Evolutionary conservation across 352 stramenopile genomes (phyloP).

Genomic region (Pythium apleroticum): DNA sequence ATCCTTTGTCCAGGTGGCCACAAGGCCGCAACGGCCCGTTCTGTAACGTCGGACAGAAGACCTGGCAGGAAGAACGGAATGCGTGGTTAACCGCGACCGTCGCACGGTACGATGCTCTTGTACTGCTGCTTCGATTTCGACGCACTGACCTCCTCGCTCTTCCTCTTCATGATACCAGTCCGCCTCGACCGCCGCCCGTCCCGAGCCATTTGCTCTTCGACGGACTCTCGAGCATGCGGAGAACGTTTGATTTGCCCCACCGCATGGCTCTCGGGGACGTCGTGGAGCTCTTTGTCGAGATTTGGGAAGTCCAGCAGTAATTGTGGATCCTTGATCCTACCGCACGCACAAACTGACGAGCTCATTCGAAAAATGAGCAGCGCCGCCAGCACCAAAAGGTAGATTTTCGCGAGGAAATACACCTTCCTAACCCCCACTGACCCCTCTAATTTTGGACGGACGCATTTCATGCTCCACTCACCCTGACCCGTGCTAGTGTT

Average conservation of each 20-base stretch:
- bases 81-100: conserved; percentile 73
- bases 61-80: conserved; percentile 73
- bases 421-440: neutral
- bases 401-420: conserved; percentile 4
- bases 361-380: neutral
- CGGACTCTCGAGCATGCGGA: conserved; percentile 80
- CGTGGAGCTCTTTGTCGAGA: conserved; percentile 86
- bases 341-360: neutral
- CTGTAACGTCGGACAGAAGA: conserved; percentile 74
- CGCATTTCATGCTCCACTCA: neutral
- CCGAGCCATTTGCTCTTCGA: conserved; percentile 80
- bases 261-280: conserved; percentile 83
- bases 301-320: conserved; percentile 87
- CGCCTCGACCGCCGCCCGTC: conserved; percentile 60
- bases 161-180: conserved; percentile 38
- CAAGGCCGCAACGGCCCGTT: conserved; percentile 87
- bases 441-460: conserved; percentile 5
- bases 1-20: conserved; percentile 50
- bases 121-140: conserved; percentile 1
- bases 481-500: neutral
- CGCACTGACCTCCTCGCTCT: conserved; percentile 11
- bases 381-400: neutral
- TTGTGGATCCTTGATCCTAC: neutral
- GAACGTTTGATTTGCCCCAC: conserved; percentile 85
- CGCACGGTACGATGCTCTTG: conserved; percentile 39